Conservation (phyloP, 805 yeast genomes). For the Candida maesae region DNA sequence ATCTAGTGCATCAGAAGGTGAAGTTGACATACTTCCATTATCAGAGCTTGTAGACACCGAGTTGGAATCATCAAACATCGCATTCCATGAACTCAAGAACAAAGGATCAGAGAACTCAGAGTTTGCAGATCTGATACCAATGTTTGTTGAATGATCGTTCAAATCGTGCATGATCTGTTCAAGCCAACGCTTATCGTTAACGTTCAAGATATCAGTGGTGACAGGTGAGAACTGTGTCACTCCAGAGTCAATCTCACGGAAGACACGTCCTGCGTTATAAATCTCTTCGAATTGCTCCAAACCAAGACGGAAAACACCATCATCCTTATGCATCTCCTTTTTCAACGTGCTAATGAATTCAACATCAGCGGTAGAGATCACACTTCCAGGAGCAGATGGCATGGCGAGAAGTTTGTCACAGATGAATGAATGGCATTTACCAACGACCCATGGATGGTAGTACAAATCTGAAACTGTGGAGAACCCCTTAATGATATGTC, state of each 20-base stretch:
- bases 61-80: not conserved
- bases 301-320: conserved; percentile 14
- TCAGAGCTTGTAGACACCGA: conserved; percentile 2
- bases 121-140: not conserved
- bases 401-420: conserved; percentile 10
- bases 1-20: not conserved
- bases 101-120: not conserved
- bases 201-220: conserved; percentile 10
- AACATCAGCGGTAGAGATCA: conserved; percentile 6
- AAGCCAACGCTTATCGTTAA: conserved; percentile 22
- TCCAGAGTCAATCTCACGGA: conserved; percentile 9
- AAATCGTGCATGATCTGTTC: conserved; percentile 20
- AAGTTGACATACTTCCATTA: conserved; percentile 4
- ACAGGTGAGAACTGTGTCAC: conserved; percentile 1
- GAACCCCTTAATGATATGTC: conserved; percentile 11
- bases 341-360: conserved; percentile 14
- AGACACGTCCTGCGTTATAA: conserved; percentile 1
- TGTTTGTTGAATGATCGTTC: conserved; percentile 1
- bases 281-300: conserved; percentile 14
- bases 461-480: conserved; percentile 19
- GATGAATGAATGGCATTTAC: conserved; percentile 22
- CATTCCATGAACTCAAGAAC: not conserved
- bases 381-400: conserved; percentile 11
- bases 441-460: conserved; percentile 27
- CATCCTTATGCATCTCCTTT: conserved; percentile 15